phyloP scores from a whole-genome alignment of 164 flowering plant species.

The Nelumbo lutea region DNA sequence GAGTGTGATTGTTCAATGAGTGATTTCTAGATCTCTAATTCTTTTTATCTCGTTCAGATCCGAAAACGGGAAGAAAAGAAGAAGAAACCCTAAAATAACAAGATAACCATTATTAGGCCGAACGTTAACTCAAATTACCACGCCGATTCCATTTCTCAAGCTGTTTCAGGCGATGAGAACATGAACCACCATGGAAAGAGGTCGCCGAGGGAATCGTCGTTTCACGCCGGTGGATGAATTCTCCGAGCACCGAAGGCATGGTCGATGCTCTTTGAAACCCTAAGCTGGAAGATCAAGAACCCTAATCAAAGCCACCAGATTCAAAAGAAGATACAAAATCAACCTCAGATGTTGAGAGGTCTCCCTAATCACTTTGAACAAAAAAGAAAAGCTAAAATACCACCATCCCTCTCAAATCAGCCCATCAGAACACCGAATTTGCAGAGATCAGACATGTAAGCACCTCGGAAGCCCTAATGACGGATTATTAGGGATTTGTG shows the following conservation, averaged over 20 bases:
- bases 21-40: not conserved
- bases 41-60: not conserved
- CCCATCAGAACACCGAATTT: not conserved
- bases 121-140: constrained; percentile 82
- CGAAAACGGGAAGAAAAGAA: not conserved
- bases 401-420: not conserved
- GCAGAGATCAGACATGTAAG: not conserved
- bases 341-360: constrained; percentile 1
- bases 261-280: constrained; percentile 57
- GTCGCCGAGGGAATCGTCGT: constrained; percentile 29
- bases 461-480: too few relatives aligned
- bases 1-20: not conserved
- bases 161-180: constrained; percentile 74
- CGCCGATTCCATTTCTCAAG: constrained; percentile 83
- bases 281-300: not conserved
- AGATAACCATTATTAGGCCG: not conserved
- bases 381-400: not conserved
- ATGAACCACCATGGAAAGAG: constrained; percentile 46
- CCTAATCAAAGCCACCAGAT: not conserved
- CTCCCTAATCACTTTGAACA: not conserved
- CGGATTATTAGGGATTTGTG: too few relatives aligned
- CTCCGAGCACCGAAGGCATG: constrained; percentile 63
- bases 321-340: not conserved
- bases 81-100: constrained; percentile 9
- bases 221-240: constrained; percentile 11